Base-by-base conservation (phyloP, 805 yeast species). In the Isabelozyma gotoi region DNA sequence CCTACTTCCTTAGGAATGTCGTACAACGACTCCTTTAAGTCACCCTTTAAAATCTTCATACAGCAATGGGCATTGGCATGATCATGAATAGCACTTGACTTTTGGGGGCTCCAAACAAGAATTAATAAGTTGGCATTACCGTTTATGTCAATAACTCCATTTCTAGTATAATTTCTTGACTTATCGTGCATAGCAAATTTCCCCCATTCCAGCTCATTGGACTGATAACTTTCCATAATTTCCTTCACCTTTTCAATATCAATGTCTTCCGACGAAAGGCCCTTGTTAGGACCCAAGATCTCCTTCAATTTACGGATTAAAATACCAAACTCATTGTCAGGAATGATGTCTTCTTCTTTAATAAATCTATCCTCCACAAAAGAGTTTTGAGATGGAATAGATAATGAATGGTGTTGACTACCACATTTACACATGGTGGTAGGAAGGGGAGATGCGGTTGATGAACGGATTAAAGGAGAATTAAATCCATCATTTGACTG, bases 61-160 rank as follows among this genome's bases (percentile, higher is more conserved):
- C 84, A 74, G 62, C 92, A 85, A 63, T 85, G 89, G 10, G 90
- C 88, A 42, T 77, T 73, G 16, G 89, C 87, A 53, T 85, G 92
- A 60, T 84, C 88, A 59, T 85, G 92, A 47, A 85, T 80, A 39
- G 78, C 74, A 17, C 86, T 79, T 19, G 81, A 73, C 53, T 74
- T 72, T 6, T 81, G 80, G 1, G 90, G 89, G 41, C 76, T 73
- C 92, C 92, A 85, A 16, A 84, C 88, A 40, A 85, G 62, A 12
- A 85, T 63, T 41, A 85, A 69, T 43, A 85, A 66, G 53, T 84
- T 83, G 34, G 88, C 96, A 53, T 79, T 80, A 14, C 77, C 76
- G 61, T 87, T 86, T 51, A 88, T 76, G 55, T 85, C 81, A 31
- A 76, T 80, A 20, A 92, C 77, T 2, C 96, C 96, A 57, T 86